Evolutionary conservation across 169 alveolate genomes (phyloP).

Genomic region (Amoebophrya sp.): DNA sequence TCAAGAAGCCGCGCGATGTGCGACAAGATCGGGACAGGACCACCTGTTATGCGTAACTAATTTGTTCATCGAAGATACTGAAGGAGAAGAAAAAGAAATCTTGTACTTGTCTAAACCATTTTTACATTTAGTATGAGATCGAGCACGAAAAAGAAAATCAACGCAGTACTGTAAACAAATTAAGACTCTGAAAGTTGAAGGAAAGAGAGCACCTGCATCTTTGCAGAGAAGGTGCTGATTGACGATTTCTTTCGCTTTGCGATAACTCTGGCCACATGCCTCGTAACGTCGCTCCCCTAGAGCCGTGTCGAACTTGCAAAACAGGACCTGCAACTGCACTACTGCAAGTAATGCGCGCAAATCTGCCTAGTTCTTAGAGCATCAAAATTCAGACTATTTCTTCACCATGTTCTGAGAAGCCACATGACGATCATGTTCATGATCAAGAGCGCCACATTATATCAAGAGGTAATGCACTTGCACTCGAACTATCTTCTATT

Average conservation of each 20-base stretch:
- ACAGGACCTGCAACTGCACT: background rate
- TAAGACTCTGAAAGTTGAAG: too few species aligned
- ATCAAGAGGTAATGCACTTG: too few species aligned
- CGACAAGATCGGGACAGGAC: background rate
- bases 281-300: conserved; percentile 17
- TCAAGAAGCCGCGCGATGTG: background rate
- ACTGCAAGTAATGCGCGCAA: background rate
- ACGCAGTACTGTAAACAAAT: too few species aligned
- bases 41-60: too few species aligned
- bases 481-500: too few species aligned
- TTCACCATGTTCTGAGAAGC: too few species aligned
- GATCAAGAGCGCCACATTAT: too few species aligned
- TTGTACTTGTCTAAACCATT: background rate
- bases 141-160: too few species aligned
- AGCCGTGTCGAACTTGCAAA: background rate
- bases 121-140: too few species aligned
- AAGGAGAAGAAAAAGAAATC: background rate
- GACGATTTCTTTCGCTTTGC: background rate
- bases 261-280: background rate
- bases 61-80: background rate
- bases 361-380: background rate
- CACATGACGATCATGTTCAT: too few species aligned
- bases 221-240: background rate
- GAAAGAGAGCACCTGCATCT: too few species aligned
- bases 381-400: too few species aligned